Evolutionary conservation across 208 protist species (phyloP), one percentile per base, ranked within the genome.

Genomic region (Herpetomonas tarakana): DNA sequence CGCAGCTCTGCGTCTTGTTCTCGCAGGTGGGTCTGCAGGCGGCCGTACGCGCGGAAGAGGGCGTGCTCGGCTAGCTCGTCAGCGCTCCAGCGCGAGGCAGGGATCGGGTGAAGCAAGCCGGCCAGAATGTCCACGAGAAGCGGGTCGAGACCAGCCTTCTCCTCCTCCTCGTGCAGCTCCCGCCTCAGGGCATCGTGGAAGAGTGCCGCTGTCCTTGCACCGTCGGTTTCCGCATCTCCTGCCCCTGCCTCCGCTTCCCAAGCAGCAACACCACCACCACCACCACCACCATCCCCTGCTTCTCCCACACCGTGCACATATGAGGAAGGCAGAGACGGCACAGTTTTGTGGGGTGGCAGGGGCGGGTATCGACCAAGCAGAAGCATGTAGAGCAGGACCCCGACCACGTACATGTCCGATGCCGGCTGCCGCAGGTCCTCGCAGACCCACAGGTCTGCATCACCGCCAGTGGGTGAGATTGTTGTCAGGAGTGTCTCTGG

Each of bases 301-400:
- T n/a, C n/a, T n/a, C n/a, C n/a, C n/a, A n/a, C n/a, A n/a, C n/a
- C n/a, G n/a, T n/a, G n/a, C n/a, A n/a, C n/a, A n/a, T n/a, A n/a
- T n/a, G n/a, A n/a, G n/a, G n/a, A n/a, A n/a, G n/a, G n/a, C n/a
- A n/a, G n/a, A n/a, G n/a, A n/a, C n/a, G n/a, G n/a, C n/a, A n/a
- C n/a, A n/a, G n/a, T n/a, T n/a, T n/a, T n/a, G n/a, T n/a, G 35
- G 14, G 58, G 65, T n/a, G 65, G 57, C 22, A 68, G 51, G 16
- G 76, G 76, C 14, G 71, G 76, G 14, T 67, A 50, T 0, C 62
- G 74, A 1, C 80, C 79, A 9, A 77, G 52, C 7, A 86, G 53
- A 71, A 88, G 68, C 45, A 70, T 67, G 49, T 81, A 89, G 30
- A 86, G 62, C 44, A 92, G 45, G 18, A 83, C 79, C 12, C 86